Evolutionary conservation across 2,329 filamentous ascomycete species (phyloP).

Genomic region (Alternaria angustiovoidea): DNA sequence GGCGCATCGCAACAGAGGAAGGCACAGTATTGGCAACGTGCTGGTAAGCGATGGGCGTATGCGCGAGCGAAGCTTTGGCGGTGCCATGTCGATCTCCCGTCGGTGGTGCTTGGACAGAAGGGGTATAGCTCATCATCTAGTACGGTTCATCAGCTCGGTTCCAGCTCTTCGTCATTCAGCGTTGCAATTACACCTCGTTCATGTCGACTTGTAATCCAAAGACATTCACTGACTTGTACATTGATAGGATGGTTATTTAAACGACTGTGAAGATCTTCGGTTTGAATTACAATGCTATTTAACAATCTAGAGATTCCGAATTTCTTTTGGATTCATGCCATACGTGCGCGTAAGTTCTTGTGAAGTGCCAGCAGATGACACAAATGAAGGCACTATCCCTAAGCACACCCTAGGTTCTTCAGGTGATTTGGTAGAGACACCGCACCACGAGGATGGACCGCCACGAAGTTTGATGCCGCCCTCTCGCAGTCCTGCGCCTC

Average conservation of each 20-base stretch:
- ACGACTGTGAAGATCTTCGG: rapidly evolving
- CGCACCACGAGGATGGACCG: background rate
- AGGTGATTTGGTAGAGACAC: background rate
- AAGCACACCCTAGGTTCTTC: background rate
- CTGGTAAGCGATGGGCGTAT: background rate
- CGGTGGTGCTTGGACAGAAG: constrained; percentile 9
- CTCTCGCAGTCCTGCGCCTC: background rate
- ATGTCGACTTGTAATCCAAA: background rate
- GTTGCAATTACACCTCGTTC: background rate
- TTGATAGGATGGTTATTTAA: rapidly evolving
- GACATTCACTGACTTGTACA: background rate
- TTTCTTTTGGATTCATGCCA: background rate
- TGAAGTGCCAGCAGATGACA: background rate
- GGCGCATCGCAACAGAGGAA: background rate
- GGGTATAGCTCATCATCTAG: background rate
- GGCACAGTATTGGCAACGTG: background rate
- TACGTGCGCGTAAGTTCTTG: background rate
- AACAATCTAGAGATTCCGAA: background rate
- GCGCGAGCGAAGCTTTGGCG: constrained; percentile 2
- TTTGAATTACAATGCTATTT: background rate
- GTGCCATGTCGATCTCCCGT: constrained; percentile 19
- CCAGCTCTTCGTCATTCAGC: background rate
- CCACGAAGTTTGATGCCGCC: background rate
- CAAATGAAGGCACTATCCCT: background rate
- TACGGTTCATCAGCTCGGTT: background rate